phyloP scores from a whole-genome alignment of 2,329 filamentous ascomycete species.

The Aspergillus hiratsukae region DNA sequence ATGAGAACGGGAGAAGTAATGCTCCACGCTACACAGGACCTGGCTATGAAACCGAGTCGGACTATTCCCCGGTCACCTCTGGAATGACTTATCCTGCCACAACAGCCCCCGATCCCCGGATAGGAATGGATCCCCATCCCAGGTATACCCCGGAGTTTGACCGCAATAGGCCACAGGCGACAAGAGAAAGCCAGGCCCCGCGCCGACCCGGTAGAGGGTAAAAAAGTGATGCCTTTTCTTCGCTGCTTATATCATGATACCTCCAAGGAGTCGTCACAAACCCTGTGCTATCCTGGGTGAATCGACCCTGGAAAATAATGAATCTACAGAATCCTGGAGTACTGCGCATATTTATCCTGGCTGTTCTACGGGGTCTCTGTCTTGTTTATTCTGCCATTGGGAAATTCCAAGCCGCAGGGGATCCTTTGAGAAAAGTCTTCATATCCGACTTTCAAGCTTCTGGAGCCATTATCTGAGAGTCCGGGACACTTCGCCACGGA shows the following conservation, averaged over 20 bases:
- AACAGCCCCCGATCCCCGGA: constrained; percentile 39
- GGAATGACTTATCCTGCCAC: constrained; percentile 39
- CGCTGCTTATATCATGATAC: constrained; percentile 7
- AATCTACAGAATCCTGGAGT: not conserved
- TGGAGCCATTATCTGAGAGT: constrained; percentile 13
- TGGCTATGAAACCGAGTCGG: constrained; percentile 39
- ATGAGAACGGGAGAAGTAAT: constrained; percentile 35
- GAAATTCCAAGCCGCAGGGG: constrained; percentile 14
- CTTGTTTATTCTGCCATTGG: constrained; percentile 8
- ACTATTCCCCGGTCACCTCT: constrained; percentile 39
- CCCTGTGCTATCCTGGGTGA: constrained; percentile 5
- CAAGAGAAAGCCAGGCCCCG: constrained; percentile 35
- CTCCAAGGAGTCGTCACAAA: constrained; percentile 7
- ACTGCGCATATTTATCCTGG: not conserved
- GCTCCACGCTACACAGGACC: constrained; percentile 40
- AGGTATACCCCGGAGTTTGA: constrained; percentile 42
- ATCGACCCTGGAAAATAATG: not conserved
- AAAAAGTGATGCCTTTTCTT: constrained; percentile 1
- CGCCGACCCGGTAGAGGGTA: constrained; percentile 34
- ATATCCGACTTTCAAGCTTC: constrained; percentile 13
- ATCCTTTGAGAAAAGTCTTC: constrained; percentile 12
- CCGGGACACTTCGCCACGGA: constrained; percentile 17
- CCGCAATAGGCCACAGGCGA: constrained; percentile 37
- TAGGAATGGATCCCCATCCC: constrained; percentile 40
- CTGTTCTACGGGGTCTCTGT: not conserved